Evolutionary conservation across 2,329 filamentous ascomycete genomes (phyloP).

Genomic region (Fusarium nygamai): DNA sequence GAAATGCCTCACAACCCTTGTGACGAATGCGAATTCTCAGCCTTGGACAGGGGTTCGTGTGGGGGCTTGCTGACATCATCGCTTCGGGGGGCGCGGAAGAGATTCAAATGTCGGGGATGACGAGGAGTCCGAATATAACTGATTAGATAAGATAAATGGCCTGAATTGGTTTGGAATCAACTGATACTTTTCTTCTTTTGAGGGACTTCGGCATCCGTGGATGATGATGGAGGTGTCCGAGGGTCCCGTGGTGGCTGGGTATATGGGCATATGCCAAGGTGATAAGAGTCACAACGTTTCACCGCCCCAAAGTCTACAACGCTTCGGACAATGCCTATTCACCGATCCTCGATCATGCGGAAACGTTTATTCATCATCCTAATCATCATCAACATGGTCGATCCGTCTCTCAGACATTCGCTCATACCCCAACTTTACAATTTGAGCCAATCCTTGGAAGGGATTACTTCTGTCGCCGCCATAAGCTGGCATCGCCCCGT

Average conservation of each 20-base stretch:
- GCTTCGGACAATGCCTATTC: not conserved
- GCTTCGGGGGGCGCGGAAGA: not conserved
- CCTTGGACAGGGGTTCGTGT: not conserved
- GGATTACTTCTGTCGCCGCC: too few relatives aligned
- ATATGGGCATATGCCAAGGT: not conserved
- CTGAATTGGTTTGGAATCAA: not conserved
- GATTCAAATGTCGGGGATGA: not conserved
- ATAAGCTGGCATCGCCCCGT: too few relatives aligned
- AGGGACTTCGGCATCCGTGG: not conserved
- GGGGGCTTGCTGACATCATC: conserved; percentile 12
- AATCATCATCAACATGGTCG: too few relatives aligned
- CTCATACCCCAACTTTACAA: too few relatives aligned
- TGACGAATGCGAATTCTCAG: not conserved
- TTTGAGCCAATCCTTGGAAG: too few relatives aligned
- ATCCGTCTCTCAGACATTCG: too few relatives aligned
- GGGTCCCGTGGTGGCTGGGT: not conserved
- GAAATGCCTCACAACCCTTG: not conserved
- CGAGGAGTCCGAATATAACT: not conserved
- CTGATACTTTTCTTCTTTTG: not conserved
- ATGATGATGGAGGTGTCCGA: not conserved
- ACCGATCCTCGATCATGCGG: too few relatives aligned
- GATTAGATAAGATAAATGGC: not conserved
- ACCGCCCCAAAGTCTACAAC: not conserved
- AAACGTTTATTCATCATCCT: too few relatives aligned
- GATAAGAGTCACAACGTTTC: not conserved